Percentiles rank a stretch among this genome's conserved stretches.
Evolutionary conservation across 768 basidiomycete genomes (phyloP).

Genomic region (Pisolithus orientalis): DNA sequence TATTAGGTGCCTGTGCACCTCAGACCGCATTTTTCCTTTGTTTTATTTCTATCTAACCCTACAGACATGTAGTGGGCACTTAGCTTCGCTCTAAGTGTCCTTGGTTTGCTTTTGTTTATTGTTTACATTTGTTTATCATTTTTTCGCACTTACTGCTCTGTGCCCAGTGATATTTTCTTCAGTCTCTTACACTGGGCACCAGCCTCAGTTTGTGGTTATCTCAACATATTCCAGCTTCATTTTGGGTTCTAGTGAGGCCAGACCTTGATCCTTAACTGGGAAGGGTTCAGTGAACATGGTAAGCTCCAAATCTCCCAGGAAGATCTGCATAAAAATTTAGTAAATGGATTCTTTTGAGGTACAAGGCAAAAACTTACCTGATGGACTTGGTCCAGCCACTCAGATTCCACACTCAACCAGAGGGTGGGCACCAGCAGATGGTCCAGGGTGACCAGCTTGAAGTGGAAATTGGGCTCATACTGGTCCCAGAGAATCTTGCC

Average conservation of each 20-base stretch:
- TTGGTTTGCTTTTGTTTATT: no score
- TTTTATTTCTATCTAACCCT: no score
- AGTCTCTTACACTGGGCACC: no score
- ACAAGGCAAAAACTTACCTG: neutral
- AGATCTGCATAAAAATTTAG: neutral
- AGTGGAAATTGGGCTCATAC: conserved; percentile 10
- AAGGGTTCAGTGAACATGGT: neutral
- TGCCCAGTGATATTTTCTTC: no score
- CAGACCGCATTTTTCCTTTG: no score
- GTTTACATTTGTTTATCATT: no score
- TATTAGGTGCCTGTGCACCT: no score
- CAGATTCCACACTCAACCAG: neutral
- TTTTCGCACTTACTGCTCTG: no score
- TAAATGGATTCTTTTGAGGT: no score
- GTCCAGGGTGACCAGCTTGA: conserved; percentile 13
- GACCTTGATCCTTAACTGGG: neutral
- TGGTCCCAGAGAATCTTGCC: conserved; percentile 14
- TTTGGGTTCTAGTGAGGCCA: neutral
- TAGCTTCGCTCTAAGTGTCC: no score
- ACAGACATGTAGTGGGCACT: no score
- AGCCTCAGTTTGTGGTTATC: no score
- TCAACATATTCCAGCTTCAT: neutral
- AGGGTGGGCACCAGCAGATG: neutral
- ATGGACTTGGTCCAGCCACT: neutral
- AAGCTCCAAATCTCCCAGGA: neutral